Conservation (phyloP, 108 stramenopile genomes). For the Chaetoceros tenuissimus region DNA sequence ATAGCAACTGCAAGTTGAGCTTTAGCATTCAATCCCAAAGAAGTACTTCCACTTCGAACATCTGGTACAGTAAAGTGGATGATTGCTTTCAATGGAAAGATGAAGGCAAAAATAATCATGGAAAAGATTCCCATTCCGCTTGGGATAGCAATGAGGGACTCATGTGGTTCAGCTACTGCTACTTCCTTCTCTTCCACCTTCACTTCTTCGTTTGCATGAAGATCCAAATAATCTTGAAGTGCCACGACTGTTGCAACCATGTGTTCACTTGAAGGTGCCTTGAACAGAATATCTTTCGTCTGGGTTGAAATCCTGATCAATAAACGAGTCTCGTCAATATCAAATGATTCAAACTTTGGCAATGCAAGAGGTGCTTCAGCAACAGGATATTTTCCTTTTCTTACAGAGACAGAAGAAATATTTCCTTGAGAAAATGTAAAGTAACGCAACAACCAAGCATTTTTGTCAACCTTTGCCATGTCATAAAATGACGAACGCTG, state of each 20-base stretch:
- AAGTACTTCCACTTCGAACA: slow-evolving; percentile 44
- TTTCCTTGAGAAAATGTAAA: slow-evolving; percentile 43
- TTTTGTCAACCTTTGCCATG: slow-evolving; percentile 35
- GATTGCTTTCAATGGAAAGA: slow-evolving; percentile 50
- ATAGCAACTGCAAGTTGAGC: slow-evolving; percentile 35
- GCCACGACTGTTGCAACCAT: not conserved
- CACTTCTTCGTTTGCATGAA: not conserved
- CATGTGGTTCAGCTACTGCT: slow-evolving; percentile 32
- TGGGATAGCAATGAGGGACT: slow-evolving; percentile 40
- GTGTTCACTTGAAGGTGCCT: not conserved
- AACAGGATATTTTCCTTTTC: slow-evolving; percentile 23
- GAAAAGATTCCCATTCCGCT: slow-evolving; percentile 20
- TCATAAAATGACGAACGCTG: slow-evolving; percentile 58
- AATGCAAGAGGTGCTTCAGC: slow-evolving; percentile 10
- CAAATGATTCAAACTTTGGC: slow-evolving; percentile 41
- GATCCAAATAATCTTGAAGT: too few relatives aligned
- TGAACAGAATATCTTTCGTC: not conserved
- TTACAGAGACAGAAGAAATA: slow-evolving; percentile 49
- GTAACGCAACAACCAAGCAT: slow-evolving; percentile 66
- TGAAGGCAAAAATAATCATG: slow-evolving; percentile 23
- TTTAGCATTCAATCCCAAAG: slow-evolving; percentile 14
- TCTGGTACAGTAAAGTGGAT: slow-evolving; percentile 70
- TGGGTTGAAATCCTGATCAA: slow-evolving; percentile 37
- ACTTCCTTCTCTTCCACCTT: slow-evolving; percentile 11
- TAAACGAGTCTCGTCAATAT: slow-evolving; percentile 42